Conservation (phyloP, 345 rosid genomes). For the Corchorus capsularis region DNA sequence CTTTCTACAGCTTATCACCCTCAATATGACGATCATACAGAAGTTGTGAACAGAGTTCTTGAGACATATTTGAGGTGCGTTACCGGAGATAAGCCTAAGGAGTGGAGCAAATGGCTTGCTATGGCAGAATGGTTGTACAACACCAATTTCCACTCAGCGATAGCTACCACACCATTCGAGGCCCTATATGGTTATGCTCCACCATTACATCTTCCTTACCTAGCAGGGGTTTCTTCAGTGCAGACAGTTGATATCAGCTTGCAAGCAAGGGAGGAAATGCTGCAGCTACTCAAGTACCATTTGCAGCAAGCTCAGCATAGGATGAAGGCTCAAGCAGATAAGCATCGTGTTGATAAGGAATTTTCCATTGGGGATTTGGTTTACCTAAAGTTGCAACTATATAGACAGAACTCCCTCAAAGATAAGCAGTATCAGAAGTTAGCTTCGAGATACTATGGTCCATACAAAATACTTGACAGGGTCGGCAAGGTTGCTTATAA, state of each 20-base stretch:
- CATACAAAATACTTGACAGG: background rate
- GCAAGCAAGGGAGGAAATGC: no score
- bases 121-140: background rate
- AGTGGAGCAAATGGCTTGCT: background rate
- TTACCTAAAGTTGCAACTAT: background rate
- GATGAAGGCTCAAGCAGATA: no score
- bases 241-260: constrained; percentile 20
- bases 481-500: background rate
- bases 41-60: no score
- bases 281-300: no score
- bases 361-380: background rate
- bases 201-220: background rate
- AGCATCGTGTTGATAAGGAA: background rate
- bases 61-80: no score
- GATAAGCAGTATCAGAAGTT: background rate
- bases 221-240: constrained; percentile 11
- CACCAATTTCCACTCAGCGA: background rate
- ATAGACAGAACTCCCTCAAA: background rate
- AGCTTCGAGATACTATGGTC: background rate
- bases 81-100: no score
- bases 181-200: background rate
- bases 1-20: no score
- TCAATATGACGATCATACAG: no score
- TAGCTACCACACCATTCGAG: background rate
- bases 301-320: no score